phyloP scores from a whole-genome alignment of 1,284 basidiomycete genomes.

The Ustilago esculenta region DNA sequence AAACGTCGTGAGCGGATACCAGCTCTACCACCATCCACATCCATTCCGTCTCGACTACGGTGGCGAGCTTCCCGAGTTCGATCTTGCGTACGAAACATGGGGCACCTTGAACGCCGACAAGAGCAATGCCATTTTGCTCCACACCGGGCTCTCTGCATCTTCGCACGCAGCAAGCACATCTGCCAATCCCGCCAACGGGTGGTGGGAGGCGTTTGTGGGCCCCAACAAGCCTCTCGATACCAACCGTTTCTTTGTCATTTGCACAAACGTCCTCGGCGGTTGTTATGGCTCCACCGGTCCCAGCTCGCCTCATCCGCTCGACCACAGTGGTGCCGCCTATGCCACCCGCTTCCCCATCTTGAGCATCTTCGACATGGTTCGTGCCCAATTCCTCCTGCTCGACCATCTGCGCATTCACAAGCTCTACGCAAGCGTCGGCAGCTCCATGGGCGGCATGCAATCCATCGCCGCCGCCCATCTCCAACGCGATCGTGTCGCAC shows the following conservation, averaged over 20 bases:
- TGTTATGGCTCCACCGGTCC: slow-evolving; percentile 98
- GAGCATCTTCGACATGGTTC: slow-evolving; percentile 93
- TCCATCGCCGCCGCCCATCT: slow-evolving; percentile 94
- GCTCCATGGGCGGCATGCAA: slow-evolving; percentile 98
- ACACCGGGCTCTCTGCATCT: slow-evolving; percentile 93
- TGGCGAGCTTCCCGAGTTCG: slow-evolving; percentile 76
- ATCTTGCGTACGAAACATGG: slow-evolving; percentile 98
- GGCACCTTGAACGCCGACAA: slow-evolving; percentile 80
- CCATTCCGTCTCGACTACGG: slow-evolving; percentile 81
- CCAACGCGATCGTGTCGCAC: slow-evolving; percentile 85
- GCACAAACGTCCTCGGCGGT: slow-evolving; percentile 95
- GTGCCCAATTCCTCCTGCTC: slow-evolving; percentile 86
- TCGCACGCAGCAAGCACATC: slow-evolving; percentile 90
- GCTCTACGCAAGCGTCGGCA: slow-evolving; percentile 91
- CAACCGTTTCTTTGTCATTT: slow-evolving; percentile 89
- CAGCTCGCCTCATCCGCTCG: slow-evolving; percentile 77
- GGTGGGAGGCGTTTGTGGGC: slow-evolving; percentile 99
- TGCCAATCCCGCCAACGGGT: slow-evolving; percentile 83
- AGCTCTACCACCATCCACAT: slow-evolving; percentile 66
- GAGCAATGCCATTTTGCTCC: slow-evolving; percentile 94
- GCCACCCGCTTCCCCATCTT: slow-evolving; percentile 91
- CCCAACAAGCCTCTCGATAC: slow-evolving; percentile 90
- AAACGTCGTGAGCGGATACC: slow-evolving; percentile 68
- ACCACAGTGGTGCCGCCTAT: slow-evolving; percentile 72
- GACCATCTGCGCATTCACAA: slow-evolving; percentile 85